Conservation (phyloP, 495 filamentous ascomycete genomes). For the Podospora pseudocomata region DNA sequence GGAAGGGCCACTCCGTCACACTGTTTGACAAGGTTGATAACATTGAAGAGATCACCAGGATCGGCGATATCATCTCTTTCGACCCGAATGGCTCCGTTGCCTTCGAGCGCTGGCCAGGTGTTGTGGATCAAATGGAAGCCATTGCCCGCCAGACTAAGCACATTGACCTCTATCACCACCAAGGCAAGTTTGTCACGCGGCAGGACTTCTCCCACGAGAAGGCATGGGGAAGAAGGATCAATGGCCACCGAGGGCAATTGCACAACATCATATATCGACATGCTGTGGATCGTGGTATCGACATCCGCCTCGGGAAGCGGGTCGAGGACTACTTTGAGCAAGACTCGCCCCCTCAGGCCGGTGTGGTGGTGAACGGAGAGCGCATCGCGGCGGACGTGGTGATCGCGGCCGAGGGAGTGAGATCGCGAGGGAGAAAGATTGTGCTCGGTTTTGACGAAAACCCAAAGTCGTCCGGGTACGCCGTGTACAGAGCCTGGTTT, state of each 20-base stretch:
- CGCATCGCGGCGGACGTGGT: conserved; percentile 54
- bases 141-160: conserved; percentile 45
- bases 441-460: conserved; percentile 61
- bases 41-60: conserved; percentile 42
- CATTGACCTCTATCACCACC: conserved; percentile 35
- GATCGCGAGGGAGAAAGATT: conserved; percentile 56
- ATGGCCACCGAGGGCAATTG: conserved; percentile 62
- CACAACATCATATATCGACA: conserved; percentile 59
- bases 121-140: conserved; percentile 46
- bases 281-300: conserved; percentile 52
- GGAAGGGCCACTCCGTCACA: conserved; percentile 34
- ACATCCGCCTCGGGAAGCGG: conserved; percentile 52
- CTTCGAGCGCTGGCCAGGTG: conserved; percentile 48
- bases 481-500: conserved; percentile 60
- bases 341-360: conserved; percentile 44
- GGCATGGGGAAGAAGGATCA: conserved; percentile 38
- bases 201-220: conserved; percentile 32
- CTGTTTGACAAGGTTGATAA: conserved; percentile 37
- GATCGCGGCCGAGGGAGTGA: conserved; percentile 60
- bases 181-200: conserved; percentile 31
- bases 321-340: conserved; percentile 61
- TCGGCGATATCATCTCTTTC: conserved; percentile 52
- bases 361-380: conserved; percentile 52
- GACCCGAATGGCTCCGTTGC: conserved; percentile 47
- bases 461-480: conserved; percentile 57